Percentiles rank a stretch among this genome's conserved stretches.
Conservation (phyloP, 140 eudicot species). For the Oenanthe javanica region DNA sequence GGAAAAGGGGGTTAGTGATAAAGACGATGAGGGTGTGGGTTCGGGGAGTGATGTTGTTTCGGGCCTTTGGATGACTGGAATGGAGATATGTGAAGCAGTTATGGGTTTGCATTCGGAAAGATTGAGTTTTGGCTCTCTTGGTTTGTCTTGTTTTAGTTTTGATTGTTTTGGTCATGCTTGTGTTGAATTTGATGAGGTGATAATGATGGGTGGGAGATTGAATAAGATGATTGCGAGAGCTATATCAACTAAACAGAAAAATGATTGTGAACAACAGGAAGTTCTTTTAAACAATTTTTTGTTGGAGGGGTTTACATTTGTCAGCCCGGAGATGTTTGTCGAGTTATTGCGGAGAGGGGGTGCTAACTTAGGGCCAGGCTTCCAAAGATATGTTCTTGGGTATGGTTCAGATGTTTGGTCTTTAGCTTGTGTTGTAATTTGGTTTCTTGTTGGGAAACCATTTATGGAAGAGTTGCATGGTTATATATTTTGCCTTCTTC, state of each 20-base stretch:
- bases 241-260: constrained; percentile 8
- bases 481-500: constrained; percentile 26
- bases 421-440: constrained; percentile 49
- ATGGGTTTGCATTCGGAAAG: constrained; percentile 35
- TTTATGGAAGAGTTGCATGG: constrained; percentile 35
- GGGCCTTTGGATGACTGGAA: constrained; percentile 30
- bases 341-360: constrained; percentile 35
- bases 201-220: constrained; percentile 32
- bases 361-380: constrained; percentile 25
- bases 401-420: constrained; percentile 84
- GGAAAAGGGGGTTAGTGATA: constrained; percentile 7
- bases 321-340: constrained; percentile 63
- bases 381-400: constrained; percentile 22
- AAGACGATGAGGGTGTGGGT: background rate
- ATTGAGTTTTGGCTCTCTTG: constrained; percentile 40
- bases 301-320: constrained; percentile 25
- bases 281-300: constrained; percentile 9
- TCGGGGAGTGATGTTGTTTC: constrained; percentile 5
- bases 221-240: constrained; percentile 18
- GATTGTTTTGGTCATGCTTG: constrained; percentile 48
- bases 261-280: constrained; percentile 15
- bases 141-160: constrained; percentile 37
- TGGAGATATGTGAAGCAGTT: constrained; percentile 62
- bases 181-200: constrained; percentile 41
- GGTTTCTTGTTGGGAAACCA: constrained; percentile 49